phyloP scores from a whole-genome alignment of 2,329 filamentous ascomycete genomes.

The Talaromyces islandicus region DNA sequence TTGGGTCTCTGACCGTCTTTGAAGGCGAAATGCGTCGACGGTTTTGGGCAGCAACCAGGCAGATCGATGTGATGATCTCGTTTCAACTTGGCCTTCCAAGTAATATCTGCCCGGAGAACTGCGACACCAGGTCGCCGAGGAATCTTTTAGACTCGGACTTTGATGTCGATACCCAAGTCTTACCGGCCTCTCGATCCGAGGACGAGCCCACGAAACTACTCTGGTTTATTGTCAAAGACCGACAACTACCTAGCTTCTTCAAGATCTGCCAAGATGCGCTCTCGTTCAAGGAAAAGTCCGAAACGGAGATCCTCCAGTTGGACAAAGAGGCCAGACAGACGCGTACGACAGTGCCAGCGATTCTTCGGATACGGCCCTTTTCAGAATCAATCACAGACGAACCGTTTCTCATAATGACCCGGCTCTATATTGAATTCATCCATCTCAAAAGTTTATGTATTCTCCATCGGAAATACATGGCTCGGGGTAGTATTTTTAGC shows the following conservation, averaged over 20 bases:
- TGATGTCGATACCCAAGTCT: conserved; percentile 36
- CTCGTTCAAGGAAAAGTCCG: conserved; percentile 12
- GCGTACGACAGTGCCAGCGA: conserved; percentile 15
- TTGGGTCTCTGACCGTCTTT: conserved; percentile 41
- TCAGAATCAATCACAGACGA: conserved; percentile 38
- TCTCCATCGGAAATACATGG: conserved; percentile 47
- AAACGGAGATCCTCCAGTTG: conserved; percentile 17
- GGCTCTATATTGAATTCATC: conserved; percentile 45
- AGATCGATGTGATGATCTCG: conserved; percentile 53
- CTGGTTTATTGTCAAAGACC: conserved; percentile 27
- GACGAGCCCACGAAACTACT: conserved; percentile 44
- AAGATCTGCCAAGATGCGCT: conserved; percentile 18
- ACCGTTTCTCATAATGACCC: conserved; percentile 43
- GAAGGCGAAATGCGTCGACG: conserved; percentile 45
- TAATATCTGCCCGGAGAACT: conserved; percentile 52
- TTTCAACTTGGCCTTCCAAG: conserved; percentile 58
- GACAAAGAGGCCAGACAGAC: conserved; percentile 18
- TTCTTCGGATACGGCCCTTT: conserved; percentile 20
- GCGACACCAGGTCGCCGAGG: conserved; percentile 48
- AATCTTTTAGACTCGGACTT: conserved; percentile 57
- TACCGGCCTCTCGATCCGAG: conserved; percentile 47
- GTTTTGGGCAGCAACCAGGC: conserved; percentile 28
- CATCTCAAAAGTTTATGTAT: conserved; percentile 45
- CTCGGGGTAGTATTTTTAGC: conserved; percentile 29
- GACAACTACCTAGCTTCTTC: conserved; percentile 22